phyloP scores from a whole-genome alignment of 176 grass and related monocot genomes.

The Oryza officinalis region DNA sequence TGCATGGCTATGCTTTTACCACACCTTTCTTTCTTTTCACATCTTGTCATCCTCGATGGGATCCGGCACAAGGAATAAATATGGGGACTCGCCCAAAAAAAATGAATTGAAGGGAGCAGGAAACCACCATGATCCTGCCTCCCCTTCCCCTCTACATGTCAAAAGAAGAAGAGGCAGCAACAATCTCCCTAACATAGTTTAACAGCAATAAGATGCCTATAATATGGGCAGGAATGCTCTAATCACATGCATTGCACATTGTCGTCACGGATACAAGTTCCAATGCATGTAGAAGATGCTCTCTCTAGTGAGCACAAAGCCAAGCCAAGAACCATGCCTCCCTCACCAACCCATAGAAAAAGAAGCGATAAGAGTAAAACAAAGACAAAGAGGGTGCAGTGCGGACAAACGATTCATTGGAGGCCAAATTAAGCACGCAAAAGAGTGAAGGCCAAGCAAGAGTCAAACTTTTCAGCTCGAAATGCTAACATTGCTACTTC shows the following conservation, averaged over 20 bases:
- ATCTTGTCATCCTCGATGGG: conserved; percentile 67
- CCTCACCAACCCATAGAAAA: conserved; percentile 53
- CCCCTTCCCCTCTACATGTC: conserved; percentile 15
- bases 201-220: conserved; percentile 36
- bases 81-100: conserved; percentile 52
- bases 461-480: conserved; percentile 59
- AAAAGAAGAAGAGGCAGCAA: conserved; percentile 30
- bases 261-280: conserved; percentile 56
- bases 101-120: conserved; percentile 37
- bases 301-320: conserved; percentile 40
- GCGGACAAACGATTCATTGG: not conserved
- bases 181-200: conserved; percentile 23
- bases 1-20: conserved; percentile 42
- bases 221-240: conserved; percentile 39
- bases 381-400: not conserved
- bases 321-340: conserved; percentile 29
- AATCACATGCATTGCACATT: conserved; percentile 54
- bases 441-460: conserved; percentile 20
- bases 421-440: conserved; percentile 62
- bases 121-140: conserved; percentile 28
- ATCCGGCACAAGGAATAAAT: conserved; percentile 53
- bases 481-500: not conserved
- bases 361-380: not conserved
- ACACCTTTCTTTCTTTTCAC: conserved; percentile 62
- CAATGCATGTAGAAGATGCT: conserved; percentile 56